These are phyloP conservation scores for Homolaphlyctis polyrhiza DNA, from an alignment of 371 early-diverging fungal species.

Conservation along the genomic window DNA sequence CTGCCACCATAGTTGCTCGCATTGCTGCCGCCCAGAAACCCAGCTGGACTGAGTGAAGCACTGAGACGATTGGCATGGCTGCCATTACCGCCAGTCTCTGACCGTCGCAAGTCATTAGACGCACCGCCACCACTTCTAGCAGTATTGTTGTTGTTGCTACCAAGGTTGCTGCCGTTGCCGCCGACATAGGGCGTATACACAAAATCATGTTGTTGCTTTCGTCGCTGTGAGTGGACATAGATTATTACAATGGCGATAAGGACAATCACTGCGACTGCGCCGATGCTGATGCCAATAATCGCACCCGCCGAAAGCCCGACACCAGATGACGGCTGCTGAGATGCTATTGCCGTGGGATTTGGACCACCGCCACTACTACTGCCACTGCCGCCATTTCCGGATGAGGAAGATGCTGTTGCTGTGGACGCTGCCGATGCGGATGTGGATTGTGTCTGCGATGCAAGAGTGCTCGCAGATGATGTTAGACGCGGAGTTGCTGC, in stretches of 20 bases:
- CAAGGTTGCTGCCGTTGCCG: background rate
- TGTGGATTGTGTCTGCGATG: background rate
- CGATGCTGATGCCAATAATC: constrained; percentile 1
- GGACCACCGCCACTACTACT: background rate
- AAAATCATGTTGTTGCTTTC: too few relatives aligned
- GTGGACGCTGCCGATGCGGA: background rate
- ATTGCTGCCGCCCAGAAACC: too few relatives aligned
- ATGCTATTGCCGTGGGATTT: too few relatives aligned
- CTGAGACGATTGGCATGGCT: background rate
- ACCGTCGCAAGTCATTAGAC: background rate
- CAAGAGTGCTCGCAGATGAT: background rate
- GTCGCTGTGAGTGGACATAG: background rate
- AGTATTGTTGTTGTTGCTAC: background rate
- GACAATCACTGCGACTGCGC: background rate
- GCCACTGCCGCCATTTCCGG: background rate
- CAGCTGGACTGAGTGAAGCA: too few relatives aligned
- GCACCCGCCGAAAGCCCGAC: background rate
- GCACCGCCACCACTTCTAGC: background rate
- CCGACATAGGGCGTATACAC: background rate
- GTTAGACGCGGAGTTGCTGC: background rate
- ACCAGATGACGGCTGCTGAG: too few relatives aligned
- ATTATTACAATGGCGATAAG: background rate
- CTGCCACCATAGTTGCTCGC: background rate
- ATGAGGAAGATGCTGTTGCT: background rate
- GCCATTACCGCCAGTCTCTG: background rate